Evolutionary conservation across 1,139 yeast genomes (phyloP).

Genomic region (Spencermartinsiella ligniputridi): DNA sequence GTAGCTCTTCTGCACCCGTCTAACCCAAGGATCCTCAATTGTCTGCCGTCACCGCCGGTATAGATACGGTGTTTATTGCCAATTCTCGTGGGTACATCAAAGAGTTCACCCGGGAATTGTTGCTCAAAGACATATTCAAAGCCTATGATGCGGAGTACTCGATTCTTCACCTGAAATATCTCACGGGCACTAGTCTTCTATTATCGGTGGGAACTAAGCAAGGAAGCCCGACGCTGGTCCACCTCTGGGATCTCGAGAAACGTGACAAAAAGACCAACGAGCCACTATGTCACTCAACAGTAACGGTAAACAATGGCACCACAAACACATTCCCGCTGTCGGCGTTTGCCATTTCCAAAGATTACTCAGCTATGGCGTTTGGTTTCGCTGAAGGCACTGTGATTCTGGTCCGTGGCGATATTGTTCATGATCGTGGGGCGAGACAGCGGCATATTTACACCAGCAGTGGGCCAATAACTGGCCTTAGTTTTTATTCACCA

Average conservation of each 20-base stretch:
- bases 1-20: slow-evolving; percentile 1
- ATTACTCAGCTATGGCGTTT: slow-evolving; percentile 63
- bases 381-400: slow-evolving; percentile 91
- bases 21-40: slow-evolving; percentile 53
- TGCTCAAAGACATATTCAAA: slow-evolving; percentile 45
- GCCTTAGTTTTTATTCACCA: slow-evolving; percentile 51
- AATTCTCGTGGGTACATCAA: slow-evolving; percentile 52
- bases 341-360: slow-evolving; percentile 52
- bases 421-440: slow-evolving; percentile 83
- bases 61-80: slow-evolving; percentile 55
- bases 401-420: slow-evolving; percentile 78
- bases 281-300: slow-evolving; percentile 41
- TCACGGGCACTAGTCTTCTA: slow-evolving; percentile 47
- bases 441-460: slow-evolving; percentile 77
- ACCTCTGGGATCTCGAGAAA: slow-evolving; percentile 66
- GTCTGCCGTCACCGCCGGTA: slow-evolving; percentile 55
- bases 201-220: slow-evolving; percentile 67
- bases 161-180: slow-evolving; percentile 50
- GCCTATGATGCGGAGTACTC: slow-evolving; percentile 60
- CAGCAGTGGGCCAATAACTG: slow-evolving; percentile 66
- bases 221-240: slow-evolving; percentile 63
- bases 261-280: slow-evolving; percentile 34
- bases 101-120: slow-evolving; percentile 51
- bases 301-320: slow-evolving; percentile 41
- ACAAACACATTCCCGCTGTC: slow-evolving; percentile 68